A percentile compares a stretch with the other conserved stretches of the same genome.
These are phyloP conservation scores for Volutella citrinella DNA, from an alignment of 2,329 filamentous ascomycete species.

Conservation along the genomic window DNA sequence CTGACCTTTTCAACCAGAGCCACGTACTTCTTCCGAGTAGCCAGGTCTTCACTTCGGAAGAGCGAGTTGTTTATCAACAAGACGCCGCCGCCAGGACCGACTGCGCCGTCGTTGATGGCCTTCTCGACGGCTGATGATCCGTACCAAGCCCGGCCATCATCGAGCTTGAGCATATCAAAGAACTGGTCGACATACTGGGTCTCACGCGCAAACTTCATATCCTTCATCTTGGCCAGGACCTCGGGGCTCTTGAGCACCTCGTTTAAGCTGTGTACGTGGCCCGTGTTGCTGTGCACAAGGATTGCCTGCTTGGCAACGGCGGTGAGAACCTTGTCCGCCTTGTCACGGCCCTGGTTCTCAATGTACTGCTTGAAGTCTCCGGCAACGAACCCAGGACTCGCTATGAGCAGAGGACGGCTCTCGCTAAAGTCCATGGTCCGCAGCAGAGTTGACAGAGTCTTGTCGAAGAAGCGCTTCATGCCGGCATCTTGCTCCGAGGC, in stretches of 20 bases:
- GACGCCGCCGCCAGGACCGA: conserved; percentile 80
- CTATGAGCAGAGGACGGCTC: conserved; percentile 74
- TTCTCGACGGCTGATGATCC: conserved; percentile 77
- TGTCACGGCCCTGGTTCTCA: conserved; percentile 55
- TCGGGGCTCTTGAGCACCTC: conserved; percentile 82
- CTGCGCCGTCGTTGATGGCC: conserved; percentile 82
- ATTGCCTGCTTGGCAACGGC: conserved; percentile 59
- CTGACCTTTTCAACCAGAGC: conserved; percentile 83
- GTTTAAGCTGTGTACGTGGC: conserved; percentile 81
- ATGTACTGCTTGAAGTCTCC: conserved; percentile 75
- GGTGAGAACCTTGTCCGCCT: conserved; percentile 66
- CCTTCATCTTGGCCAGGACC: conserved; percentile 71
- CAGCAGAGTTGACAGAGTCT: conserved; percentile 70
- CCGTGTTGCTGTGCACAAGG: conserved; percentile 80
- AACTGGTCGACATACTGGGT: conserved; percentile 83
- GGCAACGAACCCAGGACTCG: conserved; percentile 86
- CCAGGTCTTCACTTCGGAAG: conserved; percentile 80
- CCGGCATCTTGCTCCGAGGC: conserved; percentile 67
- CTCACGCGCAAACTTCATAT: conserved; percentile 86
- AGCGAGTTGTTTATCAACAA: conserved; percentile 83
- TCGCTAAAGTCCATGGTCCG: conserved; percentile 73
- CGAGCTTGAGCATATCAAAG: conserved; percentile 70
- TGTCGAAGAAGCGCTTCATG: conserved; percentile 71
- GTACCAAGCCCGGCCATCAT: conserved; percentile 90
- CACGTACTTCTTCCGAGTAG: conserved; percentile 76